Evolutionary conservation across 2,329 filamentous ascomycete species (phyloP).

Genomic region (Alternaria longipes): DNA sequence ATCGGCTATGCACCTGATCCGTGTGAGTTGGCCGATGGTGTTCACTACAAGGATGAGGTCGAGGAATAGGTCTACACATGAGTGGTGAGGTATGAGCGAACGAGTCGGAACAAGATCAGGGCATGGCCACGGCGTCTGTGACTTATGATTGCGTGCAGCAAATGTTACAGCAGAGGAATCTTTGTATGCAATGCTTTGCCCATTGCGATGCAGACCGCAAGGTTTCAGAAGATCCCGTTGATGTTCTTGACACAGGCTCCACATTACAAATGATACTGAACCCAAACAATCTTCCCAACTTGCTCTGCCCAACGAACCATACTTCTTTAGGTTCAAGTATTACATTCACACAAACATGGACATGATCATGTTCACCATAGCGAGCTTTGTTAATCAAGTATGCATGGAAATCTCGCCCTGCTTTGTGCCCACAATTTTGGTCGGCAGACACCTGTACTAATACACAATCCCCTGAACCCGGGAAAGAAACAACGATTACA

Average conservation of each 20-base stretch:
- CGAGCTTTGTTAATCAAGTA: background rate
- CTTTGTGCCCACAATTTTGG: background rate
- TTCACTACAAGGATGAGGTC: slow-evolving; percentile 39
- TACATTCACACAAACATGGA: background rate
- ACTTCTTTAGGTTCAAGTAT: background rate
- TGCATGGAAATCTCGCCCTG: background rate
- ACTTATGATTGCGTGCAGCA: background rate
- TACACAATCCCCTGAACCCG: slow-evolving; percentile 1
- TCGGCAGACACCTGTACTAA: slow-evolving; percentile 5
- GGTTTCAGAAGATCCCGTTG: too few relatives aligned
- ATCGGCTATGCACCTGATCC: slow-evolving; percentile 57
- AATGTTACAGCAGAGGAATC: background rate
- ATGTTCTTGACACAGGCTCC: background rate
- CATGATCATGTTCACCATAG: background rate
- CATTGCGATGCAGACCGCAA: too few relatives aligned
- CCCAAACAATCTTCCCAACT: background rate
- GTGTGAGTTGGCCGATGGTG: slow-evolving; percentile 41
- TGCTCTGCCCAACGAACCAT: background rate
- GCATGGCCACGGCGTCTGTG: background rate
- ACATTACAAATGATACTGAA: background rate
- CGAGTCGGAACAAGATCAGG: background rate
- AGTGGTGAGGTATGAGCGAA: background rate
- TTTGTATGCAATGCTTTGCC: too few relatives aligned
- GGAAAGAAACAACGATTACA: background rate
- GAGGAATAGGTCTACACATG: slow-evolving; percentile 9